Conservation (phyloP, 2,329 filamentous ascomycete genomes). For the Aspergillus amoenus region DNA sequence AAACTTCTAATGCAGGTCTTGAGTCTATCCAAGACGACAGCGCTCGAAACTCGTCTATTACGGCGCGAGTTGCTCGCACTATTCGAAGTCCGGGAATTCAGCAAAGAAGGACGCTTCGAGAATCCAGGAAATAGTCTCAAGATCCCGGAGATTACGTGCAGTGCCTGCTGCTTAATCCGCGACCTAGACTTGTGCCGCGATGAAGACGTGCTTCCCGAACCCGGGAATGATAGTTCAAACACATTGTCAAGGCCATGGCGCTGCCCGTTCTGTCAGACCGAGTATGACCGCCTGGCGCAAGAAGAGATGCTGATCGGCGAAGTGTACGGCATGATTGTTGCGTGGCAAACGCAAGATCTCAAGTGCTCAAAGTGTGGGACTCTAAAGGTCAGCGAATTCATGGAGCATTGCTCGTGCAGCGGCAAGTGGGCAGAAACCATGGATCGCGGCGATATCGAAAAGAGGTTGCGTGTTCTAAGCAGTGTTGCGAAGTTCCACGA, state of each 20-base stretch:
- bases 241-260: constrained; percentile 60
- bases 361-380: constrained; percentile 71
- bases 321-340: constrained; percentile 71
- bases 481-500: constrained; percentile 77
- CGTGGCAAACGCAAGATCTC: constrained; percentile 88
- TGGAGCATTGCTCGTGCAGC: constrained; percentile 93
- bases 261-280: constrained; percentile 72
- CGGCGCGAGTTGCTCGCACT: constrained; percentile 85
- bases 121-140: constrained; percentile 78
- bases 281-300: constrained; percentile 75
- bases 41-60: constrained; percentile 80
- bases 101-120: constrained; percentile 77
- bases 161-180: constrained; percentile 83
- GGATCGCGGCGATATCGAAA: constrained; percentile 64
- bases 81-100: constrained; percentile 95
- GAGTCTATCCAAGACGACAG: constrained; percentile 84
- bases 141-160: constrained; percentile 76
- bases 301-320: constrained; percentile 79
- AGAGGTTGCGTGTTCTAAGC: constrained; percentile 66
- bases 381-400: constrained; percentile 83
- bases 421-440: constrained; percentile 78
- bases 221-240: constrained; percentile 30
- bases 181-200: constrained; percentile 93
- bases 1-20: constrained; percentile 93
- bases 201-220: constrained; percentile 68